Evolutionary conservation across 2,329 filamentous ascomycete genomes (phyloP), one percentile per base, ranked within the genome.

Genomic region (Rhynchosporium agropyri): DNA sequence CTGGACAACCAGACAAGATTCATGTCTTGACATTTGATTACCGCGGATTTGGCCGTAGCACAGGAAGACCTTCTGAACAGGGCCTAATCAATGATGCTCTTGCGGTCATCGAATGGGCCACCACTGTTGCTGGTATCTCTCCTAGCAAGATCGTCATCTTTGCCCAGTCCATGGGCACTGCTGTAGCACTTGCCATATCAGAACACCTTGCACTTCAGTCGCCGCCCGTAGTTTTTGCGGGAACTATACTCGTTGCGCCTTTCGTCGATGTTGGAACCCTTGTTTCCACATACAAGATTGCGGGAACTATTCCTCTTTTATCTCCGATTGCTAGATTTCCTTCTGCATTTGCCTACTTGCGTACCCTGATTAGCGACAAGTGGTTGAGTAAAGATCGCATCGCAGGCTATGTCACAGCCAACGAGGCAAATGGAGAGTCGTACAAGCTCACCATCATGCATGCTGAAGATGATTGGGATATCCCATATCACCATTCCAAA

Each of bases 1-100:
- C 89, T 54, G 85, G 87, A 1, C 88, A 88, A 1, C 83, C 83
- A 0, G 86, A 79, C 0, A 80, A 83, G 58, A 84, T 92, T 58
- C 92, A 97, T 73, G 84, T 96, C 43, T 80, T 97, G 15, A 85
- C 91, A 43, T 86, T 97, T 71, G 92, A 97, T 78, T 97, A 97
- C 76, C 89, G 93, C 20, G 93, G 93, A 8, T 97, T 91, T 70
- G 92, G 92, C 0, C 81, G 84, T 42, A 94, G 90, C 12, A 91
- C 86, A 0, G 92, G 93, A 20, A 77, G 77, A 1, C 93, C 93
- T 0, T 88, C 86, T 0, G 93, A 97, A 77, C 77, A 82, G 42
- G 93, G 93, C 0, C 78, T 97, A 5, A 89, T 96, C 60, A 84
- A 84, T 3, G 93, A 97, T 73, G 91, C 87, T n/a, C 79, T 89